These are phyloP conservation scores for Ustilago shanxiensis DNA, from an alignment of 1,284 basidiomycete genomes.

Conservation along the genomic window DNA sequence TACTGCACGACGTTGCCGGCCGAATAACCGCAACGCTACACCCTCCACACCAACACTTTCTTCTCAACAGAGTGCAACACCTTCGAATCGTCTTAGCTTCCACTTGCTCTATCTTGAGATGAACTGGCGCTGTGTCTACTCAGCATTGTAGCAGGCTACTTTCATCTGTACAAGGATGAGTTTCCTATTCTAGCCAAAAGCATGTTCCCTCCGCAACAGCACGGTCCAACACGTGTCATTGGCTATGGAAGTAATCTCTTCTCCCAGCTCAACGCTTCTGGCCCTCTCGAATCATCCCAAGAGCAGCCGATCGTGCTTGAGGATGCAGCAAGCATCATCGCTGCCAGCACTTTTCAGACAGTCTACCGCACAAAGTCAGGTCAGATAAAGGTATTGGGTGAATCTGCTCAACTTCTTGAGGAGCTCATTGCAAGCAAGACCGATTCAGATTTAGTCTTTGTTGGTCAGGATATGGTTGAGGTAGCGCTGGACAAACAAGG, in stretches of 20 bases:
- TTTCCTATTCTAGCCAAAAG: neutral
- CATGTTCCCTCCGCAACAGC: neutral
- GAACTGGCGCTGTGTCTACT: neutral
- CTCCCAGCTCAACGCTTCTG: neutral
- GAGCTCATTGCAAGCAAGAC: neutral
- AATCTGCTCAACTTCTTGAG: neutral
- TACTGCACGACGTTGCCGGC: slow-evolving; percentile 14
- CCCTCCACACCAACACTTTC: slow-evolving; percentile 43
- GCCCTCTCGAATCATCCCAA: neutral
- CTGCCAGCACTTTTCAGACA: slow-evolving; percentile 25
- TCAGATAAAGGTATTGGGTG: slow-evolving; percentile 7
- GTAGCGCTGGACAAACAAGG: slow-evolving; percentile 6
- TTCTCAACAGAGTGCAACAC: neutral
- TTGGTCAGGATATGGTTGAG: slow-evolving; percentile 23
- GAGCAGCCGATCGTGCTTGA: neutral
- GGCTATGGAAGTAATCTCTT: slow-evolving; percentile 30
- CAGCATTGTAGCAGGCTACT: neutral
- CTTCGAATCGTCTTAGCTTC: neutral
- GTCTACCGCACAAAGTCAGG: slow-evolving; percentile 2
- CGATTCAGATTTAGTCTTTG: slow-evolving; percentile 2
- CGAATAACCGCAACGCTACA: slow-evolving; percentile 9
- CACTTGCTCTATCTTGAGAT: neutral
- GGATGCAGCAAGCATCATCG: neutral
- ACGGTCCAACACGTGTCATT: slow-evolving; percentile 4
- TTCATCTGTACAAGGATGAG: neutral